A percentile compares a stretch with the other conserved stretches of the same genome.
These are phyloP conservation scores for Trichocomaceae sp. DNA, from an alignment of 2,329 filamentous ascomycete species.

Conservation along the genomic window DNA sequence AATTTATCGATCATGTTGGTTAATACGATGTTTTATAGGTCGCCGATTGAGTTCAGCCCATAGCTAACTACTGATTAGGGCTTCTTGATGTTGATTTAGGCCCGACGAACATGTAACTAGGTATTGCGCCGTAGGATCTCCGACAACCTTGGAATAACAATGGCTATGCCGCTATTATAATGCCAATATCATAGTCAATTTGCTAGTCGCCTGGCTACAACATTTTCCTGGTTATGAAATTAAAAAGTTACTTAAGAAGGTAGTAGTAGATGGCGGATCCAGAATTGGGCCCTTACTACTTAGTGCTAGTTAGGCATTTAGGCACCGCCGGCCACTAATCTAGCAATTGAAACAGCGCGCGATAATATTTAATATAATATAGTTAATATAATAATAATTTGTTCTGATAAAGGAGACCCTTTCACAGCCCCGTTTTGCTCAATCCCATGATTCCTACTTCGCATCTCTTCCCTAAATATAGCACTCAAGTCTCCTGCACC, in stretches of 20 bases:
- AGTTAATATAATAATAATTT: background rate
- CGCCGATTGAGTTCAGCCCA: too few species aligned
- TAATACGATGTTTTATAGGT: too few species aligned
- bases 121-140: slow-evolving; percentile 1
- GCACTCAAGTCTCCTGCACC: too few species aligned
- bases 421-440: slow-evolving; percentile 3
- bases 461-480: background rate
- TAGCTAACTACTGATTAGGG: background rate
- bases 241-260: background rate
- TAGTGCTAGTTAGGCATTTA: background rate
- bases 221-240: background rate
- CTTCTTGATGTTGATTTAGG: background rate
- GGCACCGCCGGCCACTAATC: too few species aligned
- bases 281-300: background rate
- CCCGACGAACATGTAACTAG: background rate
- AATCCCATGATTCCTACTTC: background rate
- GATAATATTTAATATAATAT: too few species aligned
- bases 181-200: too few species aligned
- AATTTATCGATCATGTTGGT: background rate
- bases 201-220: background rate
- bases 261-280: background rate
- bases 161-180: background rate
- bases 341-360: background rate
- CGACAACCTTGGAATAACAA: background rate
- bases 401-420: background rate